These are phyloP conservation scores for Globisporangium spiculum DNA, from an alignment of 352 stramenopile genomes.

Conservation along the genomic window DNA sequence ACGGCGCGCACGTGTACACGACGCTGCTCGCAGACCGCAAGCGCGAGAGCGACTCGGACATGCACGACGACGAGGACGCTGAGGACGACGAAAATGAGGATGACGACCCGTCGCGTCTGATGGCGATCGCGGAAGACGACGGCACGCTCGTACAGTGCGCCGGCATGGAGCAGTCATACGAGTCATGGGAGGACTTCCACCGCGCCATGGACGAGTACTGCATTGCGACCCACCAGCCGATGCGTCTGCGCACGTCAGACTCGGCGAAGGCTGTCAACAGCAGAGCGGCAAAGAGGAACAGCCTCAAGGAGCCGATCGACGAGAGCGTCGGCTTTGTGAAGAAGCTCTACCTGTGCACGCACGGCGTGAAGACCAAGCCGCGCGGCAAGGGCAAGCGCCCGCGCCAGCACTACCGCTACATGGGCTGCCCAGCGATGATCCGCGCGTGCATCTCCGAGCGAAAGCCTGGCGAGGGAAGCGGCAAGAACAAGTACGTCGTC, in stretches of 20 bases:
- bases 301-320: conserved; percentile 81
- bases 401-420: conserved; percentile 80
- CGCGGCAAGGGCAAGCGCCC: conserved; percentile 77
- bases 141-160: conserved; percentile 64
- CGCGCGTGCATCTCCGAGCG: conserved; percentile 78
- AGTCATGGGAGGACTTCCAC: conserved; percentile 84
- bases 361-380: conserved; percentile 83
- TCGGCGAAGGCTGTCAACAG: conserved; percentile 79
- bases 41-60: conserved; percentile 50
- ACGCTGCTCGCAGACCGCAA: conserved; percentile 62
- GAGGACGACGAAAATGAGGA: conserved; percentile 46
- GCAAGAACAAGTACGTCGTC: conserved; percentile 80
- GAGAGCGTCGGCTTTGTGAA: conserved; percentile 84
- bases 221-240: conserved; percentile 69
- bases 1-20: conserved; percentile 38
- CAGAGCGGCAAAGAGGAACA: conserved; percentile 79
- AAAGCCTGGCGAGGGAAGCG: conserved; percentile 49
- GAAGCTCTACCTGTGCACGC: conserved; percentile 82
- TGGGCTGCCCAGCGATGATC: conserved; percentile 83
- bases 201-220: conserved; percentile 80
- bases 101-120: conserved; percentile 30
- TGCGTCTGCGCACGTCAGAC: conserved; percentile 77
- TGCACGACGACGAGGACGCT: conserved; percentile 49
- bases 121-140: conserved; percentile 58
- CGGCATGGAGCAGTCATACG: conserved; percentile 70